phyloP scores from a whole-genome alignment of 192 early-diverging fungal species.

The Dispira simplex region DNA sequence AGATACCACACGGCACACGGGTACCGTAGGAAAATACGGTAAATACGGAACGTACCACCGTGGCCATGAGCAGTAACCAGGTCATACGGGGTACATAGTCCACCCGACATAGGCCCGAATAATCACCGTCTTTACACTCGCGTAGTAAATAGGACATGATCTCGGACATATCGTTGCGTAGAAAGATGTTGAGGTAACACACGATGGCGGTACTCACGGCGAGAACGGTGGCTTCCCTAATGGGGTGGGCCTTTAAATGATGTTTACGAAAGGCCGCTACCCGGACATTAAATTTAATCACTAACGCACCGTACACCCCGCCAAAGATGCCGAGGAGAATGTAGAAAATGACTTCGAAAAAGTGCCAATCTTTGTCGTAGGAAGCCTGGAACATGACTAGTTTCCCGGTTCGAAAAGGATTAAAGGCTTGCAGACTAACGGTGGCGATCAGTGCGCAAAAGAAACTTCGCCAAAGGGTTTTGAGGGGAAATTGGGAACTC shows the following conservation, averaged over 20 bases:
- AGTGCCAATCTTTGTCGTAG: conserved; percentile 88
- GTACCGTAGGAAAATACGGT: conserved; percentile 51
- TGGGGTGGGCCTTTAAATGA: conserved; percentile 42
- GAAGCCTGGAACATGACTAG: conserved; percentile 91
- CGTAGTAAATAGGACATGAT: conserved; percentile 54
- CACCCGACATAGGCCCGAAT: conserved; percentile 40
- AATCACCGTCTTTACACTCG: conserved; percentile 52
- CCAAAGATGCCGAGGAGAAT: conserved; percentile 69
- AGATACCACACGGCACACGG: conserved; percentile 75
- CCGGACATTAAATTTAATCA: conserved; percentile 54
- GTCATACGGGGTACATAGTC: conserved; percentile 20
- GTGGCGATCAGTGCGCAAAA: conserved; percentile 95
- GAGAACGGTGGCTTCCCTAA: conserved; percentile 46
- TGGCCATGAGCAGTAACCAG: conserved; percentile 33
- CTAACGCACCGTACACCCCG: conserved; percentile 63
- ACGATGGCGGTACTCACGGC: conserved; percentile 48
- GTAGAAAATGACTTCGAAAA: conserved; percentile 78
- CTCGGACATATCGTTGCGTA: conserved; percentile 80
- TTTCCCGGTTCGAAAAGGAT: conserved; percentile 95
- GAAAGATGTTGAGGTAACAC: conserved; percentile 53
- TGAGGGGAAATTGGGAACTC: conserved; percentile 84
- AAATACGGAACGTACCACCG: conserved; percentile 31
- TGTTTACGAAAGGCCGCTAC: conserved; percentile 55
- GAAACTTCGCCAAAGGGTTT: conserved; percentile 94
- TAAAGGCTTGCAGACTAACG: conserved; percentile 74